Base-by-base conservation (phyloP, 73 alveolate species). In the Paramecium pentaurelia region DNA sequence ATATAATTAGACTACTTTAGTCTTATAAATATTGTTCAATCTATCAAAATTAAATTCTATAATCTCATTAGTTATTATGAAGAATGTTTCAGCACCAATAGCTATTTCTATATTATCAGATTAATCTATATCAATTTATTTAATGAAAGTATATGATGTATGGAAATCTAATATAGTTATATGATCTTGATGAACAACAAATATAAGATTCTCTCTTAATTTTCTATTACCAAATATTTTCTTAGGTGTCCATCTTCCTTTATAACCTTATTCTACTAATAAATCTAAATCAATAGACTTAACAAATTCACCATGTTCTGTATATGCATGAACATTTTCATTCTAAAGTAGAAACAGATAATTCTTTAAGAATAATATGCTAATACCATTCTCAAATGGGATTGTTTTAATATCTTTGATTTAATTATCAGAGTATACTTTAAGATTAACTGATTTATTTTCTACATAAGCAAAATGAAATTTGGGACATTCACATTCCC, bases 401-500 rank as follows among this genome's bases (percentile, higher is more conserved):
- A 73, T 44, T 3, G 58, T 73, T 37, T 36, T 44, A 18, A 64
- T 64, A 64, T 64, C 84, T 28, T 32, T 34, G 12, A 64, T 54
- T 64, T 64, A 32, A 64, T 64, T 18, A 64, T 64, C 27, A 64
- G 51, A 12, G 28, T 5, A 64, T 6, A 64, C 84, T 64, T 64
- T 64, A 64, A 32, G 47, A 28, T 64, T 8, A 10, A 64, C 32
- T 3, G 28, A 8, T 2, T 32, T 64, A 64, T 64, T 64, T 3
- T 64, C 47, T 5, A 64, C 84, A 64, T 64, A 64, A 12, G 84
- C 84, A 64, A 64, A 64, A 32, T 64, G 84, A 36, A 64, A 64
- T 64, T 64, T 64, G 12, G 84, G 84, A 64, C 28, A 64, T 64
- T 37, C 87, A 73, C 87, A 34, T 73, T 73, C 58, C 87, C 87